Base-by-base conservation (phyloP, 2,329 filamentous ascomycete genomes). In the Aspergillus oerlinghausenensis region DNA sequence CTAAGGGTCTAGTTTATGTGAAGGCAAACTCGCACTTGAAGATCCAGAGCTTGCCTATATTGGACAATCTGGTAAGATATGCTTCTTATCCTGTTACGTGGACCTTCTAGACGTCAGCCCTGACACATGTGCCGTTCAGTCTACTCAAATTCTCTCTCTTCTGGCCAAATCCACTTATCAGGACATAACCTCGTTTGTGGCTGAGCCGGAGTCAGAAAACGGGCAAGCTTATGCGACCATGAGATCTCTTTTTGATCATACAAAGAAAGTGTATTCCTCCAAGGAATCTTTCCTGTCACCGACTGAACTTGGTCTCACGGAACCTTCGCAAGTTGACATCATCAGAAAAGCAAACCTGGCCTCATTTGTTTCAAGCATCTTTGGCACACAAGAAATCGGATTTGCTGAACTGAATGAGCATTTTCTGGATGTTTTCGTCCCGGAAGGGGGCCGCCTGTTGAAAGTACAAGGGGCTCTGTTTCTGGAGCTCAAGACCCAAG, bases 401-500 rank as follows among this genome's bases (percentile, higher is more conserved):
- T 86, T 88, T 63, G 82, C 81, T 50, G 82, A 87, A 60, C 71
- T 88, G 47, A 84, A 88, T 64, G 80, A 85, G 48, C 78, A 81
- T 62, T 88, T 88, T 65, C 74, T 88, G 25, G 81, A 86, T 48
- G 84, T 83, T 0, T 88, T 88, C 65, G 82, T 86, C 8, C 81
- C 83, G 0, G 79, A 84, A 54, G 82, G 83, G 25, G 79, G 78
- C 40, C 77, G 82, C 10, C 68, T 88, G 23, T 71, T 84, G 21
- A 84, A 85, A 63, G 82, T 80, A 58, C 84, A 86, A 63, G 83
- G 82, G 1, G 79, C 81, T 14, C 73, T 88, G 26, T 86, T 82
- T 62, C 76, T 88, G 14, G 84, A 87, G 59, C 72, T 88, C 19
- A 88, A 88, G 71, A 87, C 85, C 1, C 85, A 88, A 67, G 84